A percentile compares a stretch with the other conserved stretches of the same genome.
Conservation (phyloP, 2,329 filamentous ascomycete species). For the Diaporthe humulicola region DNA sequence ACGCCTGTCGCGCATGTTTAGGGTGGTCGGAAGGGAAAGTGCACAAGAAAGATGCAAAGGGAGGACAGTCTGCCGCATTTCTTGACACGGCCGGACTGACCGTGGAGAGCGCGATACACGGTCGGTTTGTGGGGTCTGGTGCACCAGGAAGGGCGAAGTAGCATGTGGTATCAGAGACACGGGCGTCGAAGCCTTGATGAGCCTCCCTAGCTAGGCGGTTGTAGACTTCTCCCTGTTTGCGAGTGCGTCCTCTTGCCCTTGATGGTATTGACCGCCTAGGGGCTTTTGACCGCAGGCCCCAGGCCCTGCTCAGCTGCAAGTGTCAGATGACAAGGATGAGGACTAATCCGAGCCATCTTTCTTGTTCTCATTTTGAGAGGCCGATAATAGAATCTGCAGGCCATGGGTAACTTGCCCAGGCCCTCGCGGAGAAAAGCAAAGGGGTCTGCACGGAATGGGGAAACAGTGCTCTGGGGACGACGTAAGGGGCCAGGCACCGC, state of each 20-base stretch:
- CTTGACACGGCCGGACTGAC: slow-evolving; percentile 38
- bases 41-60: slow-evolving; percentile 32
- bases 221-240: slow-evolving; percentile 38
- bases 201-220: slow-evolving; percentile 34
- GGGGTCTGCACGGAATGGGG: slow-evolving; percentile 30
- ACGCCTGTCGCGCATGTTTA: slow-evolving; percentile 41
- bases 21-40: slow-evolving; percentile 23
- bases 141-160: slow-evolving; percentile 35
- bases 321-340: slow-evolving; percentile 31
- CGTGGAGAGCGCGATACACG: slow-evolving; percentile 33
- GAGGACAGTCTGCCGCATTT: slow-evolving; percentile 38
- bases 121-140: slow-evolving; percentile 37
- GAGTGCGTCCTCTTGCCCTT: slow-evolving; percentile 13
- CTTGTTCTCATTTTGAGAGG: slow-evolving; percentile 14
- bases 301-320: slow-evolving; percentile 26
- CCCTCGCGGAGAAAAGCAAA: slow-evolving; percentile 15
- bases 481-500: slow-evolving; percentile 8
- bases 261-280: slow-evolving; percentile 15
- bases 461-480: slow-evolving; percentile 26
- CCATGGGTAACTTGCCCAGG: slow-evolving; percentile 14
- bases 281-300: slow-evolving; percentile 24
- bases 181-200: slow-evolving; percentile 32
- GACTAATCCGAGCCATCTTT: slow-evolving; percentile 20
- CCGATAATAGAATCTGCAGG: neutral
- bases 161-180: slow-evolving; percentile 38